Base-by-base conservation (phyloP, 2,329 filamentous ascomycete species). In the Lachnellula suecica region DNA sequence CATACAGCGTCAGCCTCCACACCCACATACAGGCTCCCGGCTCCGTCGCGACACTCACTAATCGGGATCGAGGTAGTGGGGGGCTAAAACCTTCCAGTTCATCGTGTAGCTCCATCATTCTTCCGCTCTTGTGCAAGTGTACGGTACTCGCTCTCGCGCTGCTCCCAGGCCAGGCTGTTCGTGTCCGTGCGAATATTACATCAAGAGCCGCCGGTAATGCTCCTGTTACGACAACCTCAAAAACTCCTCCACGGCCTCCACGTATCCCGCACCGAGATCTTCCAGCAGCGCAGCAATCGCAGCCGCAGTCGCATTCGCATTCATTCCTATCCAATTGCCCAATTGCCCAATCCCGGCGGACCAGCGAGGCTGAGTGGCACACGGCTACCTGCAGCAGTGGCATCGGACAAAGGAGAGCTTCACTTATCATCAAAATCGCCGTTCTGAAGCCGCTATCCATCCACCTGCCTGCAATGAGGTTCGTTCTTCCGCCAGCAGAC, bases 391-490 rank as follows among this genome's bases (percentile, higher is more conserved):
- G 40, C 40, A 57, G 46, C 48, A 57, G 47, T 38, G 57, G 52
- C 52, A 53, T 44, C 44, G 47, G 51, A 63, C 53, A 63, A 60
- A 65, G 61, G 60, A 56, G 57, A 57, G 52, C 55, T 59, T 60
- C 49, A 31, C 42, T 29, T 49, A 56, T 56, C 50, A 49, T 37
- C 41, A 50, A 25, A 27, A 58, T 40, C 49, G 49, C 44, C 20
- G 19, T 44, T 45, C 35, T 20, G 45, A 19, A 54, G 41, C 42
- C 49, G 47, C 46, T 52, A 56, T 42, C 44, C 34, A 27, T 34
- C 44, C 22, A 46, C 43, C n/a, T 48, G 41, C 43, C 54, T 60
- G 60, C 58, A 58, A 65, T 67, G 64, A 66, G 62, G 64, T 68
- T 40, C 40, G 56, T 58, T 52, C 49, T 43, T 25, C 45, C 40